These are phyloP conservation scores for Pythium dissimile DNA, from an alignment of 352 stramenopile genomes.

Conservation along the genomic window DNA sequence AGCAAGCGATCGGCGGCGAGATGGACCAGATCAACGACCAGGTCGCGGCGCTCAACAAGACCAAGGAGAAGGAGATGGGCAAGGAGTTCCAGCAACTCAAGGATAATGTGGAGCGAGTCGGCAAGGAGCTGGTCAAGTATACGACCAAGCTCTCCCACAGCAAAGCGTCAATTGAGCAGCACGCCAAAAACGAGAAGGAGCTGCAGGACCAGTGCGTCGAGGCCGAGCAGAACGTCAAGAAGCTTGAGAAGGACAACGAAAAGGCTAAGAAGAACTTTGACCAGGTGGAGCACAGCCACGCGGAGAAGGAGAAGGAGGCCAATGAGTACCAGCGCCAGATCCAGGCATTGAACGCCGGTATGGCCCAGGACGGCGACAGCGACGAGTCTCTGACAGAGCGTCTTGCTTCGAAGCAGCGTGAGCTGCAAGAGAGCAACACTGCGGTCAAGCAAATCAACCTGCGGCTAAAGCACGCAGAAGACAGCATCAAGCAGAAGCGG, in stretches of 20 bases:
- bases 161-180: constrained; percentile 65
- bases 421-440: constrained; percentile 77
- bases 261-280: constrained; percentile 62
- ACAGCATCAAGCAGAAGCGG: constrained; percentile 80
- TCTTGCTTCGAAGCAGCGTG: constrained; percentile 71
- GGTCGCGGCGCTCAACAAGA: constrained; percentile 51
- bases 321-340: constrained; percentile 83
- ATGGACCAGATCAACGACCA: constrained; percentile 79
- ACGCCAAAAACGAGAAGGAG: constrained; percentile 51
- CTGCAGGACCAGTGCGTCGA: constrained; percentile 74
- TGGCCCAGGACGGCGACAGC: constrained; percentile 69
- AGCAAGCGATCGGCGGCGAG: constrained; percentile 59
- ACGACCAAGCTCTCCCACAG: constrained; percentile 78
- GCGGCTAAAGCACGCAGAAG: constrained; percentile 92
- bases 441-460: constrained; percentile 90
- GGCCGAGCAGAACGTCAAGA: constrained; percentile 68
- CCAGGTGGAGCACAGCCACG: constrained; percentile 42
- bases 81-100: constrained; percentile 83
- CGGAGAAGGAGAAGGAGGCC: constrained; percentile 54
- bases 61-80: constrained; percentile 80
- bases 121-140: constrained; percentile 82
- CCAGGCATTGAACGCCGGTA: constrained; percentile 82
- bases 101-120: constrained; percentile 72
- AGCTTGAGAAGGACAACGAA: constrained; percentile 83
- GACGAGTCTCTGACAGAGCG: constrained; percentile 77